Evolutionary conservation across 768 basidiomycete species (phyloP), one percentile per base, ranked within the genome.

Genomic region (Albatrellus ellisii): DNA sequence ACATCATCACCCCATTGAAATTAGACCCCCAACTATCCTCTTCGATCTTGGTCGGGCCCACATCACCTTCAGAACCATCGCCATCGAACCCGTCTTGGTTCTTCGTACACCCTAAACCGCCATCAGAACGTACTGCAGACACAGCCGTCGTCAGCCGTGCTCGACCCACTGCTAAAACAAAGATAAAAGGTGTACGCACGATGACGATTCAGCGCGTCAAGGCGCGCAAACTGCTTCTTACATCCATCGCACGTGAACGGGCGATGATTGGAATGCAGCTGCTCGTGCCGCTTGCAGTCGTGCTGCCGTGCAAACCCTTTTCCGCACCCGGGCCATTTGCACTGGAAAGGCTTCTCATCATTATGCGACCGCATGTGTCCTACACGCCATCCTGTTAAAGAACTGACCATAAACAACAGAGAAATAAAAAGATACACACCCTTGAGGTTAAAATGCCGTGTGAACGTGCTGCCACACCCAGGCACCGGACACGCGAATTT

Each of bases 391-490:
- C 34, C 12, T 15, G 6, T 3, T 18, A 2, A 6, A 15, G 22
- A 36, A 36, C 34, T 18, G 15, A 29, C 28, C 28, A 29, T n/a
- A n/a, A 29, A 29, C 8, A 8, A n/a, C 28, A 29, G 43, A 11
- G 4, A 27, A 38, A 43, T 39, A 49, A 33, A 44, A 37, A 42
- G 36, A 26, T 32, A 63, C 66, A 22, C 50, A 83, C 82, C 92
- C 58, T 91, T 90, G 44, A 95, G 59, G 57, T 95, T 95, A 65
- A 95, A 95, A 56, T 88, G 83, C 55, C 88, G 66, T 31, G 92
- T 95, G 62, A 97, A 97, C n/a, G 91, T 94, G 60, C 87, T 90
- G 34, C 88, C 89, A 64, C 91, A 97, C 10, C 89, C 90, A 8
- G 88, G 86, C 12, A 97, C 88, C 4, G 92, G 91, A 61, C 91